phyloP scores from a whole-genome alignment of 2,329 filamentous ascomycete genomes.

The Cladosporium sp. region DNA sequence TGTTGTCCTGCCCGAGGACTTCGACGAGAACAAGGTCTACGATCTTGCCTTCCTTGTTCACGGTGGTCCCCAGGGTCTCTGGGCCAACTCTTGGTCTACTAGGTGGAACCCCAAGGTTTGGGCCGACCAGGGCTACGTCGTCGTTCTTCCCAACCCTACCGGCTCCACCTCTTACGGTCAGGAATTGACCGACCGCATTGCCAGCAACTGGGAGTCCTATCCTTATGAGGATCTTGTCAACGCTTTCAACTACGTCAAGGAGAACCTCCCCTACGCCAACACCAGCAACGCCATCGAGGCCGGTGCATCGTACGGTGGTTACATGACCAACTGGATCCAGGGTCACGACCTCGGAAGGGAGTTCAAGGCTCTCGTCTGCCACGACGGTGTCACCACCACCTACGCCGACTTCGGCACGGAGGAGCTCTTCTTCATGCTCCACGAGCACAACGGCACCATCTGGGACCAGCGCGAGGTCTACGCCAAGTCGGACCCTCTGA shows the following conservation, averaged over 20 bases:
- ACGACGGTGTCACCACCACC: conserved; percentile 56
- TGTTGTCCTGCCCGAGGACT: conserved; percentile 30
- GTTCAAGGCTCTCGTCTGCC: conserved; percentile 83
- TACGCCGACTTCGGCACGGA: conserved; percentile 47
- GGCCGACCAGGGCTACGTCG: conserved; percentile 35
- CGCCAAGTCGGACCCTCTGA: conserved; percentile 26
- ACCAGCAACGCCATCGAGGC: conserved; percentile 29
- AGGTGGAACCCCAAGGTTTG: conserved; percentile 34
- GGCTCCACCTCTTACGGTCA: conserved; percentile 35
- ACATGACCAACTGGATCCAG: conserved; percentile 66
- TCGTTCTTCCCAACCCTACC: conserved; percentile 33
- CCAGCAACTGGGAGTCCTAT: conserved; percentile 28
- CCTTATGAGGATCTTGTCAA: conserved; percentile 31
- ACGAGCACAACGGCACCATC: conserved; percentile 51
- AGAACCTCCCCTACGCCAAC: conserved; percentile 27
- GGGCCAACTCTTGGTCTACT: conserved; percentile 30
- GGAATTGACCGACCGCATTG: conserved; percentile 30
- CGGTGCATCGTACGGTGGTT: conserved; percentile 40
- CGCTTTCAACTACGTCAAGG: conserved; percentile 26
- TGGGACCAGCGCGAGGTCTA: conserved; percentile 43
- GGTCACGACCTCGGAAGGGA: conserved; percentile 79
- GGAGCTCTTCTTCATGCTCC: conserved; percentile 54
- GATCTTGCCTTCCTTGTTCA: conserved; percentile 36
- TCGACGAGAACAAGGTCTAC: conserved; percentile 30
- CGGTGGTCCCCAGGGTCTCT: conserved; percentile 33